A percentile compares a stretch with the other conserved stretches of the same genome.
Evolutionary conservation across 306 rosid species (phyloP).

Genomic region (Vicia faba): DNA sequence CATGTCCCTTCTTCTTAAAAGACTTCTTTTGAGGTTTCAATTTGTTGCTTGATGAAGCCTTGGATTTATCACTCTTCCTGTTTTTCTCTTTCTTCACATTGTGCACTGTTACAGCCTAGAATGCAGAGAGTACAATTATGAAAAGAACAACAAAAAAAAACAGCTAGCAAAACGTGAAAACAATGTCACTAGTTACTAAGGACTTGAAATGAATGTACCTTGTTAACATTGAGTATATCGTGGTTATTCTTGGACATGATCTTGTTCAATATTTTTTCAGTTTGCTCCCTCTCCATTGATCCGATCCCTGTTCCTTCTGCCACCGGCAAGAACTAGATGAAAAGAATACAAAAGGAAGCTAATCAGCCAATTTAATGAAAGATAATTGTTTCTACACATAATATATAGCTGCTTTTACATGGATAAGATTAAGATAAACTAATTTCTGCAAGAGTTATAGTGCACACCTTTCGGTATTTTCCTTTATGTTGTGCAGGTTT

Average conservation of each 20-base stretch:
- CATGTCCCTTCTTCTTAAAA: slow-evolving; percentile 60
- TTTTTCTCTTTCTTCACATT: slow-evolving; percentile 79
- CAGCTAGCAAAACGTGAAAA: not conserved
- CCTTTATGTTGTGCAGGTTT: slow-evolving; percentile 77
- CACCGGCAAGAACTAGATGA: slow-evolving; percentile 80
- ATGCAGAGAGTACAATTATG: slow-evolving; percentile 18
- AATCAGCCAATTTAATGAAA: slow-evolving; percentile 22
- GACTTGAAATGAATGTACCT: slow-evolving; percentile 50
- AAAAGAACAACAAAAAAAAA: not conserved
- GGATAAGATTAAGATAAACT: slow-evolving; percentile 10
- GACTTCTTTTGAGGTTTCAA: slow-evolving; percentile 67
- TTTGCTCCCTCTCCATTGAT: slow-evolving; percentile 74
- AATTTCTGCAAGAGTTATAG: slow-evolving; percentile 7
- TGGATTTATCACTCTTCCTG: slow-evolving; percentile 45
- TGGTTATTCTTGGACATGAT: slow-evolving; percentile 82
- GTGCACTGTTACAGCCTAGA: slow-evolving; percentile 75
- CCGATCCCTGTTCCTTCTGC: slow-evolving; percentile 68
- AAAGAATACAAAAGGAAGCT: slow-evolving; percentile 27
- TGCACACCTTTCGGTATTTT: slow-evolving; percentile 78
- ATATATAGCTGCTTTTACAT: not conserved
- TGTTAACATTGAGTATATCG: slow-evolving; percentile 71
- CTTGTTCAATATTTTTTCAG: slow-evolving; percentile 82
- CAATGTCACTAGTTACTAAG: not conserved
- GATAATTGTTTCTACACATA: slow-evolving; percentile 16
- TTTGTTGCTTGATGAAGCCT: slow-evolving; percentile 52